These are phyloP conservation scores for Albifimbria verrucaria DNA, from an alignment of 2,329 filamentous ascomycete genomes.

Conservation along the genomic window DNA sequence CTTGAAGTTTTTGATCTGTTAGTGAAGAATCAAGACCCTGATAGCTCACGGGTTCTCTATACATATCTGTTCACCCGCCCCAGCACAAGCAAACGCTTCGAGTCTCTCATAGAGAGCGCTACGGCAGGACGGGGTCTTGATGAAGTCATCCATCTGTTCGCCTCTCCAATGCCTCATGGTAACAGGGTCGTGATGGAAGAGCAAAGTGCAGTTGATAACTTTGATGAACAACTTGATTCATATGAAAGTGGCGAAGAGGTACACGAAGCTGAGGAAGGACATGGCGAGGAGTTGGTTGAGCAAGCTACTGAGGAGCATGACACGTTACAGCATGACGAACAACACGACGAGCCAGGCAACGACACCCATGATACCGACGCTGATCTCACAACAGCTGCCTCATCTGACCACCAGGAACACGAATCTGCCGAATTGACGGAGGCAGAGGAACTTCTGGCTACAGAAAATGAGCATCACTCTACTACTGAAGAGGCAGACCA, in stretches of 20 bases:
- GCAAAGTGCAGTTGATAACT: constrained; percentile 11
- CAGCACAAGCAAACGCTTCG: constrained; percentile 34
- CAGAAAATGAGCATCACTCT: too few relatives aligned
- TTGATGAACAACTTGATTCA: constrained; percentile 18
- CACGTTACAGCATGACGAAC: constrained; percentile 14
- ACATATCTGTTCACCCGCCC: constrained; percentile 39
- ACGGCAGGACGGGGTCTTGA: constrained; percentile 37
- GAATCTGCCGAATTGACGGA: too few relatives aligned
- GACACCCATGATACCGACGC: constrained; percentile 1
- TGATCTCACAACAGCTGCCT: neutral
- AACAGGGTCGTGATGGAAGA: constrained; percentile 11
- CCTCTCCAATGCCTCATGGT: constrained; percentile 19
- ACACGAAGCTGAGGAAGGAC: constrained; percentile 4
- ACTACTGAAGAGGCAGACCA: constrained; percentile 3
- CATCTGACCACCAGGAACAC: too few relatives aligned
- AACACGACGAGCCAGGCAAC: constrained; percentile 15
- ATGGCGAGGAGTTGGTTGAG: constrained; percentile 3
- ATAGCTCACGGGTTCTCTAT: constrained; percentile 35
- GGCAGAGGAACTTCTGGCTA: too few relatives aligned
- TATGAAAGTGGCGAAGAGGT: constrained; percentile 20
- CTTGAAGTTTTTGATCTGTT: constrained; percentile 40
- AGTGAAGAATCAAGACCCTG: constrained; percentile 40
- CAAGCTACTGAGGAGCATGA: constrained; percentile 12
- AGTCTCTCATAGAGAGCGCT: constrained; percentile 38
- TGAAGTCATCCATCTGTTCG: constrained; percentile 37